Evolutionary conservation across 2,329 filamentous ascomycete species (phyloP).

Genomic region (Dactylella cylindrospora): DNA sequence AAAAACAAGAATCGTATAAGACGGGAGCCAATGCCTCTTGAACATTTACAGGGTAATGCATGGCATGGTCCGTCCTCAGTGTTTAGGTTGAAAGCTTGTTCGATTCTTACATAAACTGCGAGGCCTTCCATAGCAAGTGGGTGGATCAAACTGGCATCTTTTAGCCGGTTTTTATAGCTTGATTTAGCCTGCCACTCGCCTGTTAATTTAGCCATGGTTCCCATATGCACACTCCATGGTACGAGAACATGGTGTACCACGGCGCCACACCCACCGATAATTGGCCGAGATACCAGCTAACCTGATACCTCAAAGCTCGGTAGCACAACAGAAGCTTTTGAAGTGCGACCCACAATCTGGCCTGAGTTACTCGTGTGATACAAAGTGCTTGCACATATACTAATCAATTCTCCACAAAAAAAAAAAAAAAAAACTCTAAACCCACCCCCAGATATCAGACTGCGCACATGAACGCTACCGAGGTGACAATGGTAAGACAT

Average conservation of each 20-base stretch:
- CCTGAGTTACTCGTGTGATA: too few relatives aligned
- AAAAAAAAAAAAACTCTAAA: too few relatives aligned
- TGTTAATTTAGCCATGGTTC: slow-evolving; percentile 40
- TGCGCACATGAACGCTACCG: too few relatives aligned
- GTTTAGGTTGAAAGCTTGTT: neutral
- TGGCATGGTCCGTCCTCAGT: neutral
- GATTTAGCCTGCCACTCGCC: slow-evolving; percentile 41
- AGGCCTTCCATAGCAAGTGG: neutral
- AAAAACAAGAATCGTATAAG: slow-evolving; percentile 5
- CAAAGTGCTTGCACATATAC: too few relatives aligned
- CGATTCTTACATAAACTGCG: neutral
- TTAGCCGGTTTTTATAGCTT: slow-evolving; percentile 16
- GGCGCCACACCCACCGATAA: slow-evolving; percentile 43
- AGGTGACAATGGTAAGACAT: slow-evolving; percentile 8
- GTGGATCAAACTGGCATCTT: neutral
- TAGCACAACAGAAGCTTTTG: too few relatives aligned
- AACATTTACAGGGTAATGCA: neutral
- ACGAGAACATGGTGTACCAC: slow-evolving; percentile 23
- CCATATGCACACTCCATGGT: slow-evolving; percentile 13
- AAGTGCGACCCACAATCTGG: too few relatives aligned
- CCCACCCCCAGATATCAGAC: too few relatives aligned
- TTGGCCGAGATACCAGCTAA: too few relatives aligned
- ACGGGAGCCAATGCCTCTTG: slow-evolving; percentile 7
- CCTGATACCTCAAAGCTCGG: too few relatives aligned
- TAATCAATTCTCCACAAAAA: too few relatives aligned